Base-by-base conservation (phyloP, 768 basidiomycete species). In the Mrakia hoshinonis region DNA sequence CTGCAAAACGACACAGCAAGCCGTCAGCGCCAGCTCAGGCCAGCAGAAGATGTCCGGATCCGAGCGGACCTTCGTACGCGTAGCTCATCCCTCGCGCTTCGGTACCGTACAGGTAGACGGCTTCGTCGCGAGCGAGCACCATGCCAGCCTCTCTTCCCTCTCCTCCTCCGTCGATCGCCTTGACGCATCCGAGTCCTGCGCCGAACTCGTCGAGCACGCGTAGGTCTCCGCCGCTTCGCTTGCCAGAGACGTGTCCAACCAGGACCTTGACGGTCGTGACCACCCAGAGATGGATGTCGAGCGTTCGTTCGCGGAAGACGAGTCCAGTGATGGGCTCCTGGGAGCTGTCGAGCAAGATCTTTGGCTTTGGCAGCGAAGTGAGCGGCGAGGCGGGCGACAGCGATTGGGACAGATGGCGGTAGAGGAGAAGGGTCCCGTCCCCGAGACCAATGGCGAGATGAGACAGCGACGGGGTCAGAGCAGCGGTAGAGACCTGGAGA, bases 371-470 rank as follows among this genome's bases (percentile, higher is more conserved):
- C n/a, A 97, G 80, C 7, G 87, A 79, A 15, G 87, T 87, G 13
- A 92, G 81, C 5, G 89, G 70, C 3, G 73, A 70, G 38, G 71
- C 64, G 11, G 66, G 68, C 4, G 67, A 70, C 68, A 95, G 82
- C 1, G 92, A 92, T 77, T 97, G 93, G 78, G 94, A 89, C 24
- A 97, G 82, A 77, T 97, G 91, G 9, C 91, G 87, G 78, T 91
- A 95, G 20, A 96, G 83, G 11, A 98, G 83, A 20, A 96, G 94
- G 0, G 90, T 90, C 31, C 96, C 96, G 76, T 97, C 94, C 7
- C 87, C 92, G n/a, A 98, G 85, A 18, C 94, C 96, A 49, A 98
- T 85, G 7, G 94, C 89, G 31, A 99, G 85, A 78, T 93, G 90
- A 0, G 90, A 85, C 4, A 96, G 83, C 22, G 85, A 84, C 7